Evolutionary conservation across 192 early-diverging fungal species (phyloP).

Genomic region (Coemansia sp.): DNA sequence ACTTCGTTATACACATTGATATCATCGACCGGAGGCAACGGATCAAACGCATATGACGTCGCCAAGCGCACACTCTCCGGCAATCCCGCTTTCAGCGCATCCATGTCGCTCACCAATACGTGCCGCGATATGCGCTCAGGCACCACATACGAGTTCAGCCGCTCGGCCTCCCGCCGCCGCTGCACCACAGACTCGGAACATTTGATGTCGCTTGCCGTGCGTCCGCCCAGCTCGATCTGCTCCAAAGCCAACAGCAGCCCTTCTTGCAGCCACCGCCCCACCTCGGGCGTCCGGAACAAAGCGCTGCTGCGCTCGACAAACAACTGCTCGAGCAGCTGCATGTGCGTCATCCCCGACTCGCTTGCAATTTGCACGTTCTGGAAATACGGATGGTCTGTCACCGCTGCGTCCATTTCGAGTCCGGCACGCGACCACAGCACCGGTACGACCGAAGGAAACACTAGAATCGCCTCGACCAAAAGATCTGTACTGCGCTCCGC

Average conservation of each 20-base stretch:
- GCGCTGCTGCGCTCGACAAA: constrained; percentile 72
- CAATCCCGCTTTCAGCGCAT: constrained; percentile 39
- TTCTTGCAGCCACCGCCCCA: constrained; percentile 52
- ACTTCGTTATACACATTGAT: constrained; percentile 38
- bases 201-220: not conserved
- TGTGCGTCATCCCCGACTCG: constrained; percentile 49
- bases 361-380: constrained; percentile 26
- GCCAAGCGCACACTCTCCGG: constrained; percentile 28
- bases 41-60: constrained; percentile 47
- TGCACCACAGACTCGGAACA: not conserved
- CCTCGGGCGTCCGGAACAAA: constrained; percentile 84
- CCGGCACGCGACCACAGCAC: constrained; percentile 64
- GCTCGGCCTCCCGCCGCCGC: constrained; percentile 15
- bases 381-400: constrained; percentile 59
- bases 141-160: constrained; percentile 39
- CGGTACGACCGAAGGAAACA: constrained; percentile 67
- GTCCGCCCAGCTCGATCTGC: constrained; percentile 16
- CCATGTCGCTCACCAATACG: constrained; percentile 47
- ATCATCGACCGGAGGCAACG: constrained; percentile 39
- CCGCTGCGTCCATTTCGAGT: constrained; percentile 56
- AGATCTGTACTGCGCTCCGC: constrained; percentile 34
- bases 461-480: constrained; percentile 67
- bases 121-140: constrained; percentile 48
- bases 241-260: constrained; percentile 43
- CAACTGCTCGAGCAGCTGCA: constrained; percentile 65